These are phyloP conservation scores for Zymoseptoria ardabiliae DNA, from an alignment of 2,329 filamentous ascomycete species.

Conservation along the genomic window DNA sequence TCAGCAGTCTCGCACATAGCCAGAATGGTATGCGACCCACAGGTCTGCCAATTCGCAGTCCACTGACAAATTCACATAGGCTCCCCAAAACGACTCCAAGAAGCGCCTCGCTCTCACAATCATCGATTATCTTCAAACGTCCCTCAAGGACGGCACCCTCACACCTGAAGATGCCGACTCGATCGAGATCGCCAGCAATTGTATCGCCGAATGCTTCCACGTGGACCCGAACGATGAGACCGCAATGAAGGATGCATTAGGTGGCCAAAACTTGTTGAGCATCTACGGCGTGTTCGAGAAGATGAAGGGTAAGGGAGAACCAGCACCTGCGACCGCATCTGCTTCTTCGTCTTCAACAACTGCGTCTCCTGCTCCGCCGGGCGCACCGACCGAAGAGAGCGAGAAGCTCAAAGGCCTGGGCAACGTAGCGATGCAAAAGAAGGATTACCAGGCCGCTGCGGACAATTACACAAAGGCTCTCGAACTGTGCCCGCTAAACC, in stretches of 20 bases:
- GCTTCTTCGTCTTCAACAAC: constrained; percentile 32
- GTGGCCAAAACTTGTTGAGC: constrained; percentile 76
- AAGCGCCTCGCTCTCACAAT: constrained; percentile 95
- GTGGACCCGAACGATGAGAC: constrained; percentile 74
- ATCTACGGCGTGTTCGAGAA: constrained; percentile 98
- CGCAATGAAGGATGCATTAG: constrained; percentile 68
- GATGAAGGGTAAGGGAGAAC: constrained; percentile 60
- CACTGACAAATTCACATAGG: constrained; percentile 22
- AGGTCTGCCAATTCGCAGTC: not conserved
- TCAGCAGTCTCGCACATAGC: not conserved
- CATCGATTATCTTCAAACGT: constrained; percentile 85
- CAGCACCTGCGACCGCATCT: constrained; percentile 37
- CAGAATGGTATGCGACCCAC: constrained; percentile 7
- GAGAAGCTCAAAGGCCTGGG: constrained; percentile 84
- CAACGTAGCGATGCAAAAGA: constrained; percentile 90
- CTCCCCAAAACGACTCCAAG: constrained; percentile 42
- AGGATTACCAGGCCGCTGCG: constrained; percentile 79
- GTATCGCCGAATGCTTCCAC: constrained; percentile 92
- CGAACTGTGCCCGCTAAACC: constrained; percentile 71
- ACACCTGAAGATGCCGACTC: constrained; percentile 82
- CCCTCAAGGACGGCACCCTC: constrained; percentile 80
- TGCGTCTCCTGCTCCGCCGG: constrained; percentile 24
- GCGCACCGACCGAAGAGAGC: constrained; percentile 60
- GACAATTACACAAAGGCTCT: constrained; percentile 84
- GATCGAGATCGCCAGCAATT: constrained; percentile 88